These are phyloP conservation scores for Mycena maculata DNA, from an alignment of 768 basidiomycete genomes.

Conservation along the genomic window DNA sequence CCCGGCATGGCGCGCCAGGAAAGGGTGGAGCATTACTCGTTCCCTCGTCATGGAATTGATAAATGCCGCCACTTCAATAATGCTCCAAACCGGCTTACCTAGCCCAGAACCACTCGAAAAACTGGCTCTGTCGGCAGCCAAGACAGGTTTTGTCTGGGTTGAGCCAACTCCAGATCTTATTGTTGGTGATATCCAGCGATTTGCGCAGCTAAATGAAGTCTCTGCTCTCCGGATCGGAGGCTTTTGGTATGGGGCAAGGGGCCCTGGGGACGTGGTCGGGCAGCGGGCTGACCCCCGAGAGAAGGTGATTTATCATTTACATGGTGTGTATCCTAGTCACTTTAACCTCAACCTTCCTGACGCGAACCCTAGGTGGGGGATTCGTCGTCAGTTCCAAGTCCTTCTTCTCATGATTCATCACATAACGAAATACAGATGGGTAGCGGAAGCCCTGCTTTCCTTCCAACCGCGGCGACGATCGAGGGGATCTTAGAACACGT, in stretches of 20 bases:
- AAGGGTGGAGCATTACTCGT: conserved; percentile 26
- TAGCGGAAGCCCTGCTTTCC: conserved; percentile 26
- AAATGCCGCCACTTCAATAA: conserved; percentile 16
- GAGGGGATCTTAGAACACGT: conserved; percentile 32
- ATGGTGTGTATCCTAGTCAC: conserved; percentile 41
- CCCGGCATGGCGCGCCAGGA: conserved; percentile 33
- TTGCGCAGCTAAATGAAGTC: conserved; percentile 38
- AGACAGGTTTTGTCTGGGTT: conserved; percentile 35
- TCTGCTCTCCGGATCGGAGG: conserved; percentile 34
- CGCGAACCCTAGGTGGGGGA: conserved; percentile 11
- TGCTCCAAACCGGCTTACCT: conserved; percentile 27
- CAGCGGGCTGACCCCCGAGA: conserved; percentile 41
- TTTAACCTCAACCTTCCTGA: conserved; percentile 28
- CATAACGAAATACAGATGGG: conserved; percentile 32
- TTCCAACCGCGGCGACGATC: conserved; percentile 7
- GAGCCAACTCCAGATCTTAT: conserved; percentile 39
- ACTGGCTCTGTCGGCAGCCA: conserved; percentile 10
- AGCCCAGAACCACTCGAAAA: conserved; percentile 24
- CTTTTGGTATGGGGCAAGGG: conserved; percentile 40
- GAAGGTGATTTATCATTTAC: conserved; percentile 47
- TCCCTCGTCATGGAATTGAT: conserved; percentile 29
- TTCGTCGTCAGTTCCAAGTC: conserved; percentile 12
- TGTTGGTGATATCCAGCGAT: conserved; percentile 40
- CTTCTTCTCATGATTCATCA: conserved; percentile 14
- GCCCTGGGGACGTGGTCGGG: conserved; percentile 28